Percentiles rank a stretch among this genome's conserved stretches.
Conservation (phyloP, 371 early-diverging fungal species). For the Saksenaea vasiformis region DNA sequence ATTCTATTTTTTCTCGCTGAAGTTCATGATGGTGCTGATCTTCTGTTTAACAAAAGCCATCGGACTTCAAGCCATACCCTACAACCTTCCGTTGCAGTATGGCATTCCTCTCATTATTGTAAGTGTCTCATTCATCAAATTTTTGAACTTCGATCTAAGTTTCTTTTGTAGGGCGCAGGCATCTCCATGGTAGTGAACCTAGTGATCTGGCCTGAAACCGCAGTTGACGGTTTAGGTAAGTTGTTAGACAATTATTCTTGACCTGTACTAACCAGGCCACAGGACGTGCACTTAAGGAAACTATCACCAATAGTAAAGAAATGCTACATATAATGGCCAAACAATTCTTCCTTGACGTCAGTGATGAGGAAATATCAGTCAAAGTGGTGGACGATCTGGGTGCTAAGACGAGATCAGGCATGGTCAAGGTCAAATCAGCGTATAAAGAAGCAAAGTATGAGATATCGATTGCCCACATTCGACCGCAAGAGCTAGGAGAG, state of each 20-base stretch:
- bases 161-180: conserved; percentile 17
- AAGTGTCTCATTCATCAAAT: neutral
- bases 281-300: conserved; percentile 47
- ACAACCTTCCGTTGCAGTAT: conserved; percentile 11
- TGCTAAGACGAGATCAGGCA: conserved; percentile 37
- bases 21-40: conserved; percentile 32
- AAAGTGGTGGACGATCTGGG: conserved; percentile 34
- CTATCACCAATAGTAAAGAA: conserved; percentile 38
- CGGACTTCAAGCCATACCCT: conserved; percentile 11
- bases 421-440: conserved; percentile 49
- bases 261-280: neutral
- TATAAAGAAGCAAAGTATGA: conserved; percentile 54
- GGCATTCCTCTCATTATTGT: conserved; percentile 22
- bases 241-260: neutral
- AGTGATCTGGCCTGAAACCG: conserved; percentile 52
- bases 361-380: conserved; percentile 30
- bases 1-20: conserved; percentile 32
- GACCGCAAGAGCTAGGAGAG: conserved; percentile 37
- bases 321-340: conserved; percentile 49
- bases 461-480: conserved; percentile 44
- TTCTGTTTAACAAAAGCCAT: conserved; percentile 18
- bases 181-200: conserved; percentile 40
- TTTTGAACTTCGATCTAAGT: neutral
- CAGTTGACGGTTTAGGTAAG: conserved; percentile 47
- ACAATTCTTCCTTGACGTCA: conserved; percentile 49